These are phyloP conservation scores for Sphaerosporella brunnea DNA, from an alignment of 495 filamentous ascomycete species.

Conservation along the genomic window DNA sequence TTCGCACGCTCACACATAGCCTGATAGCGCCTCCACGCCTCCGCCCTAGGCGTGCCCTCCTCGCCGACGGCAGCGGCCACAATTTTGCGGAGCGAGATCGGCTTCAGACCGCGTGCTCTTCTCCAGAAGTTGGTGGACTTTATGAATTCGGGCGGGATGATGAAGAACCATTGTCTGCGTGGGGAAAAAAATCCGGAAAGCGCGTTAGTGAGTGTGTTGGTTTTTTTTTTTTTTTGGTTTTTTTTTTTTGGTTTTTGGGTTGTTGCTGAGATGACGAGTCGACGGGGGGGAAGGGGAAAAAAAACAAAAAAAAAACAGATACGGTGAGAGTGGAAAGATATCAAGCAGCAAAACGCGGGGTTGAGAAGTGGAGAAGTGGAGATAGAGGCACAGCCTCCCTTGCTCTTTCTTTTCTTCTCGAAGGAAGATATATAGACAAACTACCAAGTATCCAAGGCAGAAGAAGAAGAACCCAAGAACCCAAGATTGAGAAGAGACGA, in stretches of 20 bases:
- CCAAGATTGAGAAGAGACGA: constrained; percentile 1
- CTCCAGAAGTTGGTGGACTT: background rate
- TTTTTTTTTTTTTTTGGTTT: too few relatives aligned
- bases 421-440: constrained; percentile 3
- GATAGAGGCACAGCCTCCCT: too few relatives aligned
- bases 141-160: background rate
- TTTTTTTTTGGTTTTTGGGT: too few relatives aligned
- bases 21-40: background rate
- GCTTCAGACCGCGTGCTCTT: background rate
- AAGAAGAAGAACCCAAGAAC: background rate
- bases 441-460: background rate
- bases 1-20: too few relatives aligned
- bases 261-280: too few relatives aligned
- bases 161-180: background rate
- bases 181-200: too few relatives aligned
- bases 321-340: too few relatives aligned
- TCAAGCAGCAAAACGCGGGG: too few relatives aligned
- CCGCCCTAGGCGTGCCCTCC: background rate
- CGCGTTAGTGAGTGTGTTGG: background rate
- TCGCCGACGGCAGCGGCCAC: background rate
- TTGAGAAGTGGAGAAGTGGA: too few relatives aligned
- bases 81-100: background rate
- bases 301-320: too few relatives aligned
- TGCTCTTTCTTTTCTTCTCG: background rate
- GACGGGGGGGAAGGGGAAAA: too few relatives aligned